Percentiles rank a stretch among this genome's conserved stretches.
Conservation (phyloP, 2,329 filamentous ascomycete species). For the Parasarocladium wereldwijsianum region DNA sequence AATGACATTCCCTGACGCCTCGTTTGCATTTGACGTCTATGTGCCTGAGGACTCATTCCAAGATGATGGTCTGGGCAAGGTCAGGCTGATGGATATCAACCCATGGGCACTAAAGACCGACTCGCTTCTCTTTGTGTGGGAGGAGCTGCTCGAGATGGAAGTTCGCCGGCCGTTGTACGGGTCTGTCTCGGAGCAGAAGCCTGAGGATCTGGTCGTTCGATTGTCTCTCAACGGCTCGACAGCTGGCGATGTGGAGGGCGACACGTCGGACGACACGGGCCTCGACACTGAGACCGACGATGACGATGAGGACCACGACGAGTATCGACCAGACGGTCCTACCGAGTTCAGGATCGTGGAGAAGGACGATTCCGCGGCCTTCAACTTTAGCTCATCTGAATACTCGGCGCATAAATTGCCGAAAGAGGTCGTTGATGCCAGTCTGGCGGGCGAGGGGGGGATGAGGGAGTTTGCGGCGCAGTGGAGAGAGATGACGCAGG, state of each 20-base stretch:
- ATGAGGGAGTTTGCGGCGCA: slow-evolving; percentile 67
- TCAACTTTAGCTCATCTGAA: slow-evolving; percentile 69
- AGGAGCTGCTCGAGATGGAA: slow-evolving; percentile 64
- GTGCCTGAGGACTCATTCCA: slow-evolving; percentile 51
- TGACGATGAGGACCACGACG: slow-evolving; percentile 9
- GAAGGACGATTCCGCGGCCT: slow-evolving; percentile 76
- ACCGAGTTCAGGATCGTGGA: slow-evolving; percentile 75
- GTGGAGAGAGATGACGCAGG: slow-evolving; percentile 49
- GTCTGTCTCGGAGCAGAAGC: slow-evolving; percentile 14
- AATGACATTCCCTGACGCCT: slow-evolving; percentile 66
- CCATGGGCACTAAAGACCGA: slow-evolving; percentile 88
- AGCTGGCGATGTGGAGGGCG: slow-evolving; percentile 20
- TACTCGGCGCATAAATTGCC: slow-evolving; percentile 95
- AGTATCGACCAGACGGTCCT: slow-evolving; percentile 41
- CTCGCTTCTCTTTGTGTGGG: slow-evolving; percentile 77
- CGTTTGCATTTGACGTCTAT: slow-evolving; percentile 87
- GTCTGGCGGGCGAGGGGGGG: slow-evolving; percentile 53
- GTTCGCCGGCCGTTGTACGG: slow-evolving; percentile 44
- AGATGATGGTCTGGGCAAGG: slow-evolving; percentile 48
- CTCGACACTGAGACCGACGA: slow-evolving; percentile 20
- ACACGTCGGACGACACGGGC: slow-evolving; percentile 18
- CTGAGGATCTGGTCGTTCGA: no score
- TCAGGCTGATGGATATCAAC: slow-evolving; percentile 87
- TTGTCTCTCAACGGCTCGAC: neutral
- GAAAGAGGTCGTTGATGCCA: slow-evolving; percentile 72